phyloP scores from a whole-genome alignment of 2,329 filamentous ascomycete species.

The Celoporthe dispersa region DNA sequence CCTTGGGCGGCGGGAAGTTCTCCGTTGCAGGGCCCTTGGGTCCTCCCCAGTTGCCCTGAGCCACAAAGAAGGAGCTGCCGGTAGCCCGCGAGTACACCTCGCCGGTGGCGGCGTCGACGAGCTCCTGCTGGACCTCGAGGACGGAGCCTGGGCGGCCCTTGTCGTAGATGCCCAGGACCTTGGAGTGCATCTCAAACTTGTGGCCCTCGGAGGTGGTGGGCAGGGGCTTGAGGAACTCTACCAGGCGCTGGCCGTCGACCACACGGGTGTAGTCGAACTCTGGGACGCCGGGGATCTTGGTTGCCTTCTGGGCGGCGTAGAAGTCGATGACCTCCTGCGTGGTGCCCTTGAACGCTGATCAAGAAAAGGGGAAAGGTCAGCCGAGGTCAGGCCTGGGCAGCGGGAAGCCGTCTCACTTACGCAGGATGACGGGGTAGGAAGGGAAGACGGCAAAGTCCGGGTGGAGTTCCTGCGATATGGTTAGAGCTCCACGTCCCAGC shows the following conservation, averaged over 20 bases:
- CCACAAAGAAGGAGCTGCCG: constrained; percentile 78
- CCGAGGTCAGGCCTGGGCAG: neutral
- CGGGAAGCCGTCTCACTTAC: constrained; percentile 48
- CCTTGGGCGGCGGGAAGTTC: constrained; percentile 75
- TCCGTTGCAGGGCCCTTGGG: constrained; percentile 84
- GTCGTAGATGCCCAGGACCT: constrained; percentile 85
- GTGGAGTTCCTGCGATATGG: constrained; percentile 72
- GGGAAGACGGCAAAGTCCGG: constrained; percentile 87
- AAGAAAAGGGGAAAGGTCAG: neutral
- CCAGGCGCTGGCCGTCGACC: constrained; percentile 82
- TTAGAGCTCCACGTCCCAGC: neutral
- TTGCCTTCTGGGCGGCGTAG: constrained; percentile 69
- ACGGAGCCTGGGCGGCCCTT: constrained; percentile 85
- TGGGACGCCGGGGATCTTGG: constrained; percentile 75
- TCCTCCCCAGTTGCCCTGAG: constrained; percentile 81
- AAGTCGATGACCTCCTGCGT: constrained; percentile 82
- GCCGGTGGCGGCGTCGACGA: constrained; percentile 71
- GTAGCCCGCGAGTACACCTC: constrained; percentile 74
- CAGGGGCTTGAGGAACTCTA: constrained; percentile 77
- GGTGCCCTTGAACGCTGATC: constrained; percentile 74
- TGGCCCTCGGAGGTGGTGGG: constrained; percentile 72
- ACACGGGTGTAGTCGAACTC: constrained; percentile 75
- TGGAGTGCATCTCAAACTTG: constrained; percentile 76
- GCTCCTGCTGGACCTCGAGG: constrained; percentile 75
- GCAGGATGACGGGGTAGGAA: constrained; percentile 82